Evolutionary conservation across 805 yeast species (phyloP).

Genomic region (Saccharomycopsis javanensis): DNA sequence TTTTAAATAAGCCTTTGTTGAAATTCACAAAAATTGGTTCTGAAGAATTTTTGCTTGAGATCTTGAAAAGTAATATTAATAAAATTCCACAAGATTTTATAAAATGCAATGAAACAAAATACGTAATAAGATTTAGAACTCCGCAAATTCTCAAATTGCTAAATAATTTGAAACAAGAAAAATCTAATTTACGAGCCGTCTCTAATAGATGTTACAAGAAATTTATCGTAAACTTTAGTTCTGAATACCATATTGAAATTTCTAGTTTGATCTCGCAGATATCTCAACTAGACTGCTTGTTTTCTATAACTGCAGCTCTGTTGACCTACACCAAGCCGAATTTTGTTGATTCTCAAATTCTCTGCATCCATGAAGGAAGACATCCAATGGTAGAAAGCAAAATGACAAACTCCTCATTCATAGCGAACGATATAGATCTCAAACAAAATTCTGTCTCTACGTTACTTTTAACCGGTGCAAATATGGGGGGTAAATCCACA

Average conservation of each 20-base stretch:
- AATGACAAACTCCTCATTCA: conserved; percentile 32
- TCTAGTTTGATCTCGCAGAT: conserved; percentile 37
- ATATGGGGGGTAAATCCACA: conserved; percentile 83
- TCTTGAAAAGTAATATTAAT: conserved; percentile 48
- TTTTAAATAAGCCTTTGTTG: conserved; percentile 48
- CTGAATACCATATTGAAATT: conserved; percentile 28
- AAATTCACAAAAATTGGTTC: conserved; percentile 47
- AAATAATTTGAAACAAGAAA: conserved; percentile 47
- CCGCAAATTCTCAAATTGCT: conserved; percentile 45
- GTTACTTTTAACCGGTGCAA: conserved; percentile 72
- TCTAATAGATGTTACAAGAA: conserved; percentile 40
- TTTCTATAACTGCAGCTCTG: conserved; percentile 57
- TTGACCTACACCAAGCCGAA: conserved; percentile 41
- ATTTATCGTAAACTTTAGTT: conserved; percentile 32
- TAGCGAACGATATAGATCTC: conserved; percentile 58
- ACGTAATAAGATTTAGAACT: conserved; percentile 64
- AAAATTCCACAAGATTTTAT: conserved; percentile 66
- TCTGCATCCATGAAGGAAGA: conserved; percentile 48
- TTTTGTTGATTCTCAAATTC: conserved; percentile 36
- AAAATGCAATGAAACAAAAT: conserved; percentile 57
- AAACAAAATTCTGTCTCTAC: conserved; percentile 31
- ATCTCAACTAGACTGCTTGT: conserved; percentile 53
- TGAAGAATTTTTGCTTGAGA: conserved; percentile 69
- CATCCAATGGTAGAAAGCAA: conserved; percentile 59
- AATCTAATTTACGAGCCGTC: conserved; percentile 39